A percentile compares a stretch with the other conserved stretches of the same genome.
Conservation (phyloP, 805 yeast species). For the Yarrowia bubula region DNA sequence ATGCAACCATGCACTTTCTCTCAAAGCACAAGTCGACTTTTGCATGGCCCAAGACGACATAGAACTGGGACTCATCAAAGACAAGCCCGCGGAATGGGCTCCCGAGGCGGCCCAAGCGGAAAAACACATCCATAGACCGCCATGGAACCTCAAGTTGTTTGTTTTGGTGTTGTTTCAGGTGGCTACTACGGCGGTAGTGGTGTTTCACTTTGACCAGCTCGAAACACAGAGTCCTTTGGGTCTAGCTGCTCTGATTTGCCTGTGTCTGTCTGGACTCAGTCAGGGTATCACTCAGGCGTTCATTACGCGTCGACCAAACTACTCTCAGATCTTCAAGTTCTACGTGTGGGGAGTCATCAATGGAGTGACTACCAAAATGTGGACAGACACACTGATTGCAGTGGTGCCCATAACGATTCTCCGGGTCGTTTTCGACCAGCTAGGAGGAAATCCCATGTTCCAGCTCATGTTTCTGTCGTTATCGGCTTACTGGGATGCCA, state of each 20-base stretch:
- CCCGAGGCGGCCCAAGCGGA: not conserved
- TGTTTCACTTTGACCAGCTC: conserved; percentile 11
- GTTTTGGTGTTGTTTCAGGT: not conserved
- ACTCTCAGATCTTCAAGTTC: conserved; percentile 34
- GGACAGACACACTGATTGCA: conserved; percentile 40
- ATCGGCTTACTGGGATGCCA: conserved; percentile 47
- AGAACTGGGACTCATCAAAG: conserved; percentile 23
- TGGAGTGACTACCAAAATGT: conserved; percentile 38
- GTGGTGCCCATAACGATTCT: conserved; percentile 31
- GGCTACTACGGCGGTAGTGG: not conserved
- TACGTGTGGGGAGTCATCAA: conserved; percentile 42
- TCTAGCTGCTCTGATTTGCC: conserved; percentile 10
- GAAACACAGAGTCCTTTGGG: conserved; percentile 5
- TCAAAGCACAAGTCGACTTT: not conserved
- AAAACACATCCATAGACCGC: not conserved
- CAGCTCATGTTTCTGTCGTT: conserved; percentile 38
- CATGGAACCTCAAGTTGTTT: conserved; percentile 7
- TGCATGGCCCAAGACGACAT: conserved; percentile 23
- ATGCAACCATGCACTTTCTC: conserved; percentile 3
- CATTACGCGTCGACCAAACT: conserved; percentile 28
- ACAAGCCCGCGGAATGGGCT: conserved; percentile 20
- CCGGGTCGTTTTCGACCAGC: conserved; percentile 38
- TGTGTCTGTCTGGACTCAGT: conserved; percentile 35
- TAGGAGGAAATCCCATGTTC: conserved; percentile 39
- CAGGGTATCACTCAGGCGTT: conserved; percentile 36